Evolutionary conservation across 805 yeast genomes (phyloP).

Genomic region (Brettanomyces bruxellensis): DNA sequence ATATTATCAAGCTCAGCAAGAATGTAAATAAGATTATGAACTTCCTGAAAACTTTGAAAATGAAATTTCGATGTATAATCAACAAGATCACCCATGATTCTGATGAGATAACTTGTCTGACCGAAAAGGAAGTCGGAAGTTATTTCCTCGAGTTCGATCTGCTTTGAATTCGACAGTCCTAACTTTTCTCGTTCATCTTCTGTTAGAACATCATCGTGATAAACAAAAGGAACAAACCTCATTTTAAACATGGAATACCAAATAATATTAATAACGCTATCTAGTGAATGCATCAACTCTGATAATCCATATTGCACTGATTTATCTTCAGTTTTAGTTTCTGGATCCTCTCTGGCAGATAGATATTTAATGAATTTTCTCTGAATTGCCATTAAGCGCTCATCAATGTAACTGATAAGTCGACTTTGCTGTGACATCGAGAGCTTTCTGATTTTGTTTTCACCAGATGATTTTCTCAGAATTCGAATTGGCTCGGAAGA

Average conservation of each 20-base stretch:
- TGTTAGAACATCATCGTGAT: conserved; percentile 16
- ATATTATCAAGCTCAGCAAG: conserved; percentile 23
- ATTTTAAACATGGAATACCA: conserved; percentile 47
- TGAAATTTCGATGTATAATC: conserved; percentile 44
- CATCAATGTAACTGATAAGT: conserved; percentile 47
- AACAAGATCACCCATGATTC: conserved; percentile 56
- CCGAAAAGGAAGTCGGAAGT: conserved; percentile 32
- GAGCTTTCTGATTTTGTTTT: conserved; percentile 19
- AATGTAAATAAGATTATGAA: conserved; percentile 14
- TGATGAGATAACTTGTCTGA: conserved; percentile 53
- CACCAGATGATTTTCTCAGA: not conserved
- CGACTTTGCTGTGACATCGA: conserved; percentile 46
- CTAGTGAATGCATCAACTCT: conserved; percentile 17
- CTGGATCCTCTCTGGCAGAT: conserved; percentile 19
- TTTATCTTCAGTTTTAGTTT: conserved; percentile 10
- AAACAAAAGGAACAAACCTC: conserved; percentile 20
- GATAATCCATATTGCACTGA: conserved; percentile 33
- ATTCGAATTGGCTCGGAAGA: conserved; percentile 18
- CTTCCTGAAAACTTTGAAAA: conserved; percentile 13
- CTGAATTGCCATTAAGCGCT: conserved; percentile 42
- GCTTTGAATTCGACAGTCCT: not conserved
- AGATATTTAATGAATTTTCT: conserved; percentile 38
- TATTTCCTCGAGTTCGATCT: conserved; percentile 7
- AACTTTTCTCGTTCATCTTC: not conserved
- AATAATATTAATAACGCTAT: conserved; percentile 41